Percentiles rank a stretch among this genome's conserved stretches.
These are phyloP conservation scores for Talaromyces adpressus DNA, from an alignment of 495 filamentous ascomycete genomes.

Conservation along the genomic window DNA sequence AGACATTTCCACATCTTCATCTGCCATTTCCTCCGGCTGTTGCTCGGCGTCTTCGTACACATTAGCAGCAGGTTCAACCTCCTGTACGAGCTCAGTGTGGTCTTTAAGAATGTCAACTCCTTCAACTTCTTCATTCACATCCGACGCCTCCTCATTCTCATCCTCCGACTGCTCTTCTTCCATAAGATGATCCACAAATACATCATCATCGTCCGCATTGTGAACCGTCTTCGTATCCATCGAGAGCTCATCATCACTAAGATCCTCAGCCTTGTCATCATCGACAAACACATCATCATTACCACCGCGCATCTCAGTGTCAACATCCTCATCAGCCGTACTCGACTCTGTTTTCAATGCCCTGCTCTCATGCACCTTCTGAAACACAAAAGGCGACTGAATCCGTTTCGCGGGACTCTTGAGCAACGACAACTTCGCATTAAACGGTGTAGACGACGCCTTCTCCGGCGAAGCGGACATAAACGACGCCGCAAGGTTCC, in stretches of 20 bases:
- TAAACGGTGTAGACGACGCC: constrained; percentile 24
- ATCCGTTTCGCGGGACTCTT: constrained; percentile 38
- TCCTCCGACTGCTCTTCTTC: constrained; percentile 4
- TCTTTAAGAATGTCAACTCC: background rate
- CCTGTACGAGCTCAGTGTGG: background rate
- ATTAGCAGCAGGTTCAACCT: constrained; percentile 9
- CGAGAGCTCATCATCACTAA: background rate
- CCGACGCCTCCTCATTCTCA: background rate
- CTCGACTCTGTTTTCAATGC: background rate
- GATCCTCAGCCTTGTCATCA: background rate
- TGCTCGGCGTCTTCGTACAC: background rate
- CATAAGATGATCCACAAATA: constrained; percentile 2
- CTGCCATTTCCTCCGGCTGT: background rate
- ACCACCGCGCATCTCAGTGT: constrained; percentile 10
- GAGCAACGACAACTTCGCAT: constrained; percentile 28
- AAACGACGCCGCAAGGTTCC: constrained; percentile 27
- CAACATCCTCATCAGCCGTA: background rate
- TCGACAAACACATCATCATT: background rate
- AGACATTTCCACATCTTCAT: constrained; percentile 8
- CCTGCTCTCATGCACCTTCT: background rate
- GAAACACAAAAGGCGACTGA: constrained; percentile 24
- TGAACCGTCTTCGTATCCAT: background rate
- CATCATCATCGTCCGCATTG: background rate
- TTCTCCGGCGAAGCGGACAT: constrained; percentile 20
- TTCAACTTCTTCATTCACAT: constrained; percentile 5